phyloP scores from a whole-genome alignment of 2,329 filamentous ascomycete species.

The Colletotrichum liaoningense region DNA sequence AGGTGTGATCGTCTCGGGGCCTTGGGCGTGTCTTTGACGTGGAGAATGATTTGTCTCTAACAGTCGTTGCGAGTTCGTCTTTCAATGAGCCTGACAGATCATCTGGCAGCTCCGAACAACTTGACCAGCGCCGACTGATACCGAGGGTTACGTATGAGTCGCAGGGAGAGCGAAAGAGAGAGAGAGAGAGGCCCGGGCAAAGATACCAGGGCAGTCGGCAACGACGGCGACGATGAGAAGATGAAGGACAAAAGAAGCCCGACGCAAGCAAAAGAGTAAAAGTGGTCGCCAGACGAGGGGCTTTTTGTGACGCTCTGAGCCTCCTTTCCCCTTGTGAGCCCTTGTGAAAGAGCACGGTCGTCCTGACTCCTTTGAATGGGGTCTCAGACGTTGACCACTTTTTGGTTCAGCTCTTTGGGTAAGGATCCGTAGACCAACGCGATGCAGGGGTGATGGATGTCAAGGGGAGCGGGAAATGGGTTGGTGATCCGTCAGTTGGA shows the following conservation, averaged over 20 bases:
- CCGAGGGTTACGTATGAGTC: neutral
- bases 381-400: constrained; percentile 33
- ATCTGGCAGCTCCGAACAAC: constrained; percentile 22
- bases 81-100: constrained; percentile 13
- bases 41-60: constrained; percentile 9
- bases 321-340: constrained; percentile 24
- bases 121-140: constrained; percentile 9
- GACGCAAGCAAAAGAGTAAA: neutral
- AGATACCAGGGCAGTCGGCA: neutral
- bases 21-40: constrained; percentile 16
- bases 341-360: constrained; percentile 15
- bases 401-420: constrained; percentile 30
- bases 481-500: constrained; percentile 26
- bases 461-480: constrained; percentile 22
- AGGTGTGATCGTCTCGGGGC: constrained; percentile 28
- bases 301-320: constrained; percentile 34
- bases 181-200: constrained; percentile 3
- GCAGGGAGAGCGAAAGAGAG: too few relatives aligned
- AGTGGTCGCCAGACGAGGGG: constrained; percentile 23
- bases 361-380: constrained; percentile 5
- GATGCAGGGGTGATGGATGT: constrained; percentile 19
- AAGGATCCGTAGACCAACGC: constrained; percentile 32
- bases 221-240: constrained; percentile 7
- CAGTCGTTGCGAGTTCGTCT: constrained; percentile 11
- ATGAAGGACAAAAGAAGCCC: constrained; percentile 13